Percentiles rank a stretch among this genome's conserved stretches.
These are phyloP conservation scores for Nitzschia palea DNA, from an alignment of 108 stramenopile genomes.

Conservation along the genomic window DNA sequence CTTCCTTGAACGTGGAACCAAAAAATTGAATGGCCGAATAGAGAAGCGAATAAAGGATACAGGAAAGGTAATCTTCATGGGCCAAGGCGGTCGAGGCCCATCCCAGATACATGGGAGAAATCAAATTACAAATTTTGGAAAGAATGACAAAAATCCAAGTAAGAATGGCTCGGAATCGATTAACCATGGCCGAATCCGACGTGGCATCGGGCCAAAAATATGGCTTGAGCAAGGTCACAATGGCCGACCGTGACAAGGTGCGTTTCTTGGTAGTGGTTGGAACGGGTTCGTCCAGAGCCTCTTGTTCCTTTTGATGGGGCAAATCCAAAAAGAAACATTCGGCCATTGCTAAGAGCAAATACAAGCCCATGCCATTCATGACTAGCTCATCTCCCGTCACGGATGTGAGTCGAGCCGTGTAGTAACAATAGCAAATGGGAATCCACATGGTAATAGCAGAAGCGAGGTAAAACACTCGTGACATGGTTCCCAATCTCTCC, in stretches of 20 bases:
- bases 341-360: slow-evolving; percentile 34
- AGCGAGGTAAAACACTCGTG: slow-evolving; percentile 40
- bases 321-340: slow-evolving; percentile 53
- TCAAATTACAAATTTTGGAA: slow-evolving; percentile 82
- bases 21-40: slow-evolving; percentile 74
- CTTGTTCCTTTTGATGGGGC: slow-evolving; percentile 9
- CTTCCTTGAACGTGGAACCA: slow-evolving; percentile 80
- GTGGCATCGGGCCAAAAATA: slow-evolving; percentile 96
- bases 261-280: slow-evolving; percentile 12
- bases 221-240: slow-evolving; percentile 77
- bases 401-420: slow-evolving; percentile 5
- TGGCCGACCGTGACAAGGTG: slow-evolving; percentile 48
- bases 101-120: slow-evolving; percentile 85
- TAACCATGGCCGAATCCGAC: slow-evolving; percentile 68
- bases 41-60: slow-evolving; percentile 52
- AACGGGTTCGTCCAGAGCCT: background rate
- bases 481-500: slow-evolving; percentile 39
- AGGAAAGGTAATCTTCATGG: slow-evolving; percentile 56
- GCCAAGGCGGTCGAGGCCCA: slow-evolving; percentile 85
- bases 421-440: slow-evolving; percentile 1
- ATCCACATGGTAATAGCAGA: slow-evolving; percentile 15
- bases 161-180: slow-evolving; percentile 81
- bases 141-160: slow-evolving; percentile 92
- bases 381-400: slow-evolving; percentile 22
- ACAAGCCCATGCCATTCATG: slow-evolving; percentile 32